phyloP scores from a whole-genome alignment of 306 rosid genomes.

The Astragalus membranaceus region DNA sequence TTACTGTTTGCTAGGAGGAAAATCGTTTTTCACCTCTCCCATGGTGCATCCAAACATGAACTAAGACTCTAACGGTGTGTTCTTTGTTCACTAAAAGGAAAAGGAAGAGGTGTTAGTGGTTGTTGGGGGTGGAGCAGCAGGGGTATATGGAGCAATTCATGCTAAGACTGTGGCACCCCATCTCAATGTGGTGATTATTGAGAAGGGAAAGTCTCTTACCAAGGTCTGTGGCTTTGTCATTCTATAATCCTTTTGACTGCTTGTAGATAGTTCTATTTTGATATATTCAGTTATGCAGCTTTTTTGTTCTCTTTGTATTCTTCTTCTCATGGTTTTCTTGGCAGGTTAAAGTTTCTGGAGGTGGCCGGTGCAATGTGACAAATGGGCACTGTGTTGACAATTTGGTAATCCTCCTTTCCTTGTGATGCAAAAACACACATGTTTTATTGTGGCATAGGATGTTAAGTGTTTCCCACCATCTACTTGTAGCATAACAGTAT shows the following conservation, averaged over 20 bases:
- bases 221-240: conserved; percentile 43
- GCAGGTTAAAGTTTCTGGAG: conserved; percentile 90
- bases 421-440: background rate
- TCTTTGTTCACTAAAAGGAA: conserved; percentile 38
- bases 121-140: conserved; percentile 95
- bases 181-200: conserved; percentile 61
- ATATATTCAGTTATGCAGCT: conserved; percentile 2
- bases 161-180: conserved; percentile 78
- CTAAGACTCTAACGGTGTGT: background rate
- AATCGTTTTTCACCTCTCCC: background rate
- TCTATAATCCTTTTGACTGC: background rate
- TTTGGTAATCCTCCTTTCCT: conserved; percentile 37
- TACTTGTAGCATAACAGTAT: background rate
- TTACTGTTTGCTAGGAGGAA: background rate
- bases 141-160: conserved; percentile 85
- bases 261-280: background rate
- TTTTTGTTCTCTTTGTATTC: background rate
- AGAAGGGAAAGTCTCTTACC: conserved; percentile 71
- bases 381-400: conserved; percentile 71
- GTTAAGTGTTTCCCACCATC: background rate
- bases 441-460: background rate
- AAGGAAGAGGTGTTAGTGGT: conserved; percentile 66
- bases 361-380: conserved; percentile 95
- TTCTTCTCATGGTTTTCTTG: background rate
- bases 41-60: background rate